Evolutionary conservation across 768 basidiomycete genomes (phyloP), one percentile per base, ranked within the genome.

Genomic region (Boletales sp.): DNA sequence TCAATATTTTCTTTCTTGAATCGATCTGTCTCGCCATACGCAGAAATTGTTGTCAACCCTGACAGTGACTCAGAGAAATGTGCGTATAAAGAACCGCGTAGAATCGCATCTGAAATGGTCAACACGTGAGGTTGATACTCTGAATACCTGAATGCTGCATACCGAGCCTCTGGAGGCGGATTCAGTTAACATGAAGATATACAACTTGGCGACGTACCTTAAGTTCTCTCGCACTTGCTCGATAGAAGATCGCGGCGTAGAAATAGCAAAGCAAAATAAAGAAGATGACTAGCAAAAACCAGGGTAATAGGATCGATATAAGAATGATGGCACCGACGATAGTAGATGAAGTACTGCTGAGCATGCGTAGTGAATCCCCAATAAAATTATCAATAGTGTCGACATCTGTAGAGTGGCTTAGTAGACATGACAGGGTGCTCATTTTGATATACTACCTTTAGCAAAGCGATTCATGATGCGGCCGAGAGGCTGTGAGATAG

Each of bases 21-120:
- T 13, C 93, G 79, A 3, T 82, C 74, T 4, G 77, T 65, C 63
- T 90, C 94, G 11, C 86, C 84, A 52, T 95, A 97, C 0, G 92
- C 91, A 27, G 92, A 82, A 44, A 95, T 93, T 8, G 91, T 94
- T 1, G 88, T 78, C 35, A 95, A 68, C 15, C 94, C 94, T 11
- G 86, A 85, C 11, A 97, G 73, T 27, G 87, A 89, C 71, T 97
- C 94, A 3, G 90, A 90, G 69, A 97, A 97, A 62, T 94, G 92
- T 1, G 91, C 85, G 64, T 97, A 97, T 15, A 97, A 69, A 0
- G 86, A 84, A 0, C 89, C 88, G 21, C 93, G 83, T 27, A 97
- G 67, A n/a, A 95, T 76, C 21, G 90, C 83, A 71, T 95, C 91
- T 82, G 53, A 21, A 31, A 35, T 21, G 24, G 24, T 27, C 24